Conservation (phyloP, 176 grass and related monocot genomes). For the Raddia distichophylla region DNA sequence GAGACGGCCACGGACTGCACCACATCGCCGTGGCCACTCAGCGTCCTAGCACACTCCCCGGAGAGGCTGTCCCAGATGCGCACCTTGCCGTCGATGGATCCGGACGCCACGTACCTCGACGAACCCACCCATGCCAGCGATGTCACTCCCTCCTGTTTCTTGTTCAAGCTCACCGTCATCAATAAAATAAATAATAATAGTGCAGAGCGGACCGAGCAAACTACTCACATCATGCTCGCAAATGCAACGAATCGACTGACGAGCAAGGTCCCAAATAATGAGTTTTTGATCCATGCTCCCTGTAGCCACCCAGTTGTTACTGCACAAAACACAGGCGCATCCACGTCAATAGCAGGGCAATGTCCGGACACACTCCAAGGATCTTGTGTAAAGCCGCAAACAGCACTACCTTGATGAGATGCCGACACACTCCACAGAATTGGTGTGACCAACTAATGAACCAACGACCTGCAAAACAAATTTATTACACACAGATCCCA, state of each 20-base stretch:
- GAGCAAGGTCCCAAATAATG: slow-evolving; percentile 77
- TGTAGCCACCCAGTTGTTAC: slow-evolving; percentile 68
- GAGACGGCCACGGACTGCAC: slow-evolving; percentile 65
- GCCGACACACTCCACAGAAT: slow-evolving; percentile 74
- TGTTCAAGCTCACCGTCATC: slow-evolving; percentile 11
- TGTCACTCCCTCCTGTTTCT: slow-evolving; percentile 78
- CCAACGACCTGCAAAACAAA: slow-evolving; percentile 58
- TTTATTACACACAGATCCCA: background rate
- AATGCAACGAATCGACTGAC: slow-evolving; percentile 58
- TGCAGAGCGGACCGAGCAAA: no score
- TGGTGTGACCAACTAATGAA: slow-evolving; percentile 58
- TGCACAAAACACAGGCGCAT: slow-evolving; percentile 20
- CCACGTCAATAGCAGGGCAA: background rate
- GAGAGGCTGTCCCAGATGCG: slow-evolving; percentile 91
- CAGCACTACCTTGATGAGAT: slow-evolving; percentile 60
- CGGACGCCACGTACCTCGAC: slow-evolving; percentile 73
- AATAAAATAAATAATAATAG: no score
- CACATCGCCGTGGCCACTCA: slow-evolving; percentile 55
- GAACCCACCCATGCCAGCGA: slow-evolving; percentile 64
- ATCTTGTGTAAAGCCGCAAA: background rate
- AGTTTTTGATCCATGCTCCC: slow-evolving; percentile 83
- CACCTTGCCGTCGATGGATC: slow-evolving; percentile 76
- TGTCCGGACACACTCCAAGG: background rate
- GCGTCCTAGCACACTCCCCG: slow-evolving; percentile 50
- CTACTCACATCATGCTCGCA: slow-evolving; percentile 70